Percentiles rank a stretch among this genome's conserved stretches.
Evolutionary conservation across 2,329 filamentous ascomycete genomes (phyloP).

Genomic region (Trichoderma pleuroti): DNA sequence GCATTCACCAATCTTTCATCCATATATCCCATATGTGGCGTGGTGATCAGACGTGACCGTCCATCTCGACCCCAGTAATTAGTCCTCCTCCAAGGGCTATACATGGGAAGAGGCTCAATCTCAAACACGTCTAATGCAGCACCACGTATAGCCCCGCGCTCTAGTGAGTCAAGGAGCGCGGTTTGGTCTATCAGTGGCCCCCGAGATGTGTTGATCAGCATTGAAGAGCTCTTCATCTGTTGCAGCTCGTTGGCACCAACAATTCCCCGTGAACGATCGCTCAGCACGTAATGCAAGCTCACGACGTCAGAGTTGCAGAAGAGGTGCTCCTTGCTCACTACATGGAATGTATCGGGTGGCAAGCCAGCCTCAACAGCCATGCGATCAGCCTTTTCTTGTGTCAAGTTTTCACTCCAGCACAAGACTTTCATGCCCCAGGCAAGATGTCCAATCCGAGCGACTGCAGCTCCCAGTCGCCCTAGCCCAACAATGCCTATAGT

Average conservation of each 20-base stretch:
- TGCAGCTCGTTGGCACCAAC: conserved; percentile 54
- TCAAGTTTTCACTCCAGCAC: conserved; percentile 62
- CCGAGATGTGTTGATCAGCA: conserved; percentile 70
- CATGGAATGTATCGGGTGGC: conserved; percentile 53
- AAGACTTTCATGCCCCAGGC: conserved; percentile 54
- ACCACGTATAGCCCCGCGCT: conserved; percentile 58
- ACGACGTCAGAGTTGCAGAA: conserved; percentile 39
- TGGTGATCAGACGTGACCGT: conserved; percentile 58
- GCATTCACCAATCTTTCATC: conserved; percentile 59
- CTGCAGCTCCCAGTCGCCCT: neutral
- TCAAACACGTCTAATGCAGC: conserved; percentile 73
- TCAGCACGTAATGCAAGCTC: conserved; percentile 65
- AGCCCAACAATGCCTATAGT: neutral
- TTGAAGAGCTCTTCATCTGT: conserved; percentile 59
- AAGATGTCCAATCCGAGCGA: neutral
- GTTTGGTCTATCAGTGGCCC: conserved; percentile 66
- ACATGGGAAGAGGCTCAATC: conserved; percentile 58
- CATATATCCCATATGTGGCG: conserved; percentile 73
- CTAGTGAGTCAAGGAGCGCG: conserved; percentile 57
- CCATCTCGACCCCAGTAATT: conserved; percentile 41
- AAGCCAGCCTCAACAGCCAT: conserved; percentile 55
- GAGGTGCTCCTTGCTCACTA: conserved; percentile 59
- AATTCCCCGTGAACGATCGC: conserved; percentile 58
- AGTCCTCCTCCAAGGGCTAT: neutral
- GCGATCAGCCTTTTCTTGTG: conserved; percentile 59